Evolutionary conservation across 208 protist species (phyloP), one percentile per base, ranked within the genome.

Genomic region (Trypanosoma melophagium): DNA sequence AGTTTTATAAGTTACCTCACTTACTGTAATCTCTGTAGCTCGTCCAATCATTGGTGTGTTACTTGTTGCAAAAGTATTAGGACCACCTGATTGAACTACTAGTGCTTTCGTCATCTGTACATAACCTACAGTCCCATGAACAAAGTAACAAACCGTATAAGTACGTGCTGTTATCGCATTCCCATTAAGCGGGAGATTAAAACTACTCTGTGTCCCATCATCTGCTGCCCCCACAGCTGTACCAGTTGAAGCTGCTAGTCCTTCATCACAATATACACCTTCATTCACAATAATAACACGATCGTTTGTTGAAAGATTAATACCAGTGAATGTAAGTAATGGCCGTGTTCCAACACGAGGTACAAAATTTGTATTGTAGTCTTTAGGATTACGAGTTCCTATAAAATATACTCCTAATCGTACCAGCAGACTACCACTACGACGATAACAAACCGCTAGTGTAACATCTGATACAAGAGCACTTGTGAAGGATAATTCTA

Each of bases 1-100:
- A 19, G 65, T 51, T 17, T 22, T 41, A 70, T 82, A 89, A 16
- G 56, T 55, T 1, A 45, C 50, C 35, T 62, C 45, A 13, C 71
- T 52, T 64, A 95, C 81, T 10, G 62, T 74, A 41, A 95, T 56
- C 22, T 78, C 76, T 19, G 83, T 91, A 9, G 92, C 81, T 35
- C 92, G 88, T 17, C 85, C 84, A 12, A 60, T 65, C 89, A 96
- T 96, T 28, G 87, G 87, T n/a, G 72, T 86, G 74, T 96, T 96
- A 66, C 76, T 93, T 14, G 85, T 81, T 17, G 66, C 13, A 22
- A 86, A 86, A 3, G 53, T 61, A 3, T 76, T 60, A 35, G 89
- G 87, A 9, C 86, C 87, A 51, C 85, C 85, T 1, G 85, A 40
- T 16, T 79, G 61, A 17, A 96, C 85, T 3, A 41, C 44, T 25